Percentiles rank a stretch among this genome's conserved stretches.
phyloP scores from a whole-genome alignment of 805 yeast genomes.

The Wickerhamomyces hampshirensis region DNA sequence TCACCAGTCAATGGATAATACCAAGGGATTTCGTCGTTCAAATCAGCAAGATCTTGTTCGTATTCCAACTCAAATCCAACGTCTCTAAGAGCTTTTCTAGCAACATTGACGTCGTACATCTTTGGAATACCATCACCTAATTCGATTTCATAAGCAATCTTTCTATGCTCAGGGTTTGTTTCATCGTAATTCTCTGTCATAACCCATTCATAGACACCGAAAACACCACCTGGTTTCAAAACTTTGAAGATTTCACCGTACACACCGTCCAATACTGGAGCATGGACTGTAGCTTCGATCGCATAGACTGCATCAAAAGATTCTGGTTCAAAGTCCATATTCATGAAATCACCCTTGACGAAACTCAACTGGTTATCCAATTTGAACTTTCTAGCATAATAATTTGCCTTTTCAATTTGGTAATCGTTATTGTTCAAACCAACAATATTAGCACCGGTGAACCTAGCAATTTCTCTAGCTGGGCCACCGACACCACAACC shows the following conservation, averaged over 20 bases:
- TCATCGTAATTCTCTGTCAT: slow-evolving; percentile 94
- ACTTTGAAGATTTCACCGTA: slow-evolving; percentile 92
- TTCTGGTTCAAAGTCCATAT: slow-evolving; percentile 90
- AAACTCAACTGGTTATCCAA: slow-evolving; percentile 72
- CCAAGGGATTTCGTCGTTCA: slow-evolving; percentile 89
- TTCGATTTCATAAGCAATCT: slow-evolving; percentile 94
- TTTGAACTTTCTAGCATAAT: slow-evolving; percentile 63
- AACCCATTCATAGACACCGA: slow-evolving; percentile 99
- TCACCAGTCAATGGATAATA: slow-evolving; percentile 96
- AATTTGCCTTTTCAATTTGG: slow-evolving; percentile 87
- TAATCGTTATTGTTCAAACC: slow-evolving; percentile 97
- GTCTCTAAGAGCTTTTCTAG: slow-evolving; percentile 74
- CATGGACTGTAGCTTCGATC: slow-evolving; percentile 97
- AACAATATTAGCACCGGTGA: slow-evolving; percentile 79
- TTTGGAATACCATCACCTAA: slow-evolving; percentile 98
- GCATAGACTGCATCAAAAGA: slow-evolving; percentile 96
- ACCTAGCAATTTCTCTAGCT: slow-evolving; percentile 91
- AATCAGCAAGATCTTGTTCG: slow-evolving; percentile 78
- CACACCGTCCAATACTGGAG: slow-evolving; percentile 94
- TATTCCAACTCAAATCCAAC: slow-evolving; percentile 84
- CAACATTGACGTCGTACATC: slow-evolving; percentile 84
- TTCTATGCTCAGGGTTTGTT: slow-evolving; percentile 81
- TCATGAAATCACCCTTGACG: slow-evolving; percentile 98
- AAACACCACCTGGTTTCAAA: slow-evolving; percentile 94
- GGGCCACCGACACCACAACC: slow-evolving; percentile 99